Evolutionary conservation across 768 basidiomycete species (phyloP).

Genomic region (Lactifluus pinguis): DNA sequence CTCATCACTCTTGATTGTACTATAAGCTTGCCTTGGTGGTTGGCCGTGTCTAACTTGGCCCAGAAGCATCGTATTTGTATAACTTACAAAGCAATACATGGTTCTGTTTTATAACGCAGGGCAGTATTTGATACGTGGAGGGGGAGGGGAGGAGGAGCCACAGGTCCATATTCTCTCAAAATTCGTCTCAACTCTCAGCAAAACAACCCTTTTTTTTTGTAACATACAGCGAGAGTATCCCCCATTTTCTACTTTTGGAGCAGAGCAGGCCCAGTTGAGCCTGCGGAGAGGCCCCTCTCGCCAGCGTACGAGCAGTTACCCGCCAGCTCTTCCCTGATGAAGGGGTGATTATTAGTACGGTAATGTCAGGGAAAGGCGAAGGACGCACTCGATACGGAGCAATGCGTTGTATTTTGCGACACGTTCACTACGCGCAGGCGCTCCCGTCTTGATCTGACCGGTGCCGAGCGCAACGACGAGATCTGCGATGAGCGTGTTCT

Average conservation of each 20-base stretch:
- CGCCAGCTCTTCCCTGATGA: constrained; percentile 65
- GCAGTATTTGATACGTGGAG: background rate
- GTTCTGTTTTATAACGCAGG: constrained; percentile 1
- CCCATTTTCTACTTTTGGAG: constrained; percentile 45
- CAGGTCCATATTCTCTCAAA: background rate
- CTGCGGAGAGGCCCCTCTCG: constrained; percentile 70
- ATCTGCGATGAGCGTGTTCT: constrained; percentile 95
- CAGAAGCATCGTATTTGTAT: background rate
- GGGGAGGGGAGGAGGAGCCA: background rate
- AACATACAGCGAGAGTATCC: background rate
- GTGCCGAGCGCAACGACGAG: constrained; percentile 86
- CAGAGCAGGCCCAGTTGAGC: constrained; percentile 61
- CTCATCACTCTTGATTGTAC: too few species aligned
- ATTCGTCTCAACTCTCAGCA: background rate
- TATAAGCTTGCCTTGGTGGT: background rate
- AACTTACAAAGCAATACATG: background rate
- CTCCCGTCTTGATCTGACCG: constrained; percentile 98
- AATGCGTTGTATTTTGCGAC: constrained; percentile 90
- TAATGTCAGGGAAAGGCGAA: constrained; percentile 2
- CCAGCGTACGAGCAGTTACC: constrained; percentile 65
- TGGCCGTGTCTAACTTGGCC: background rate
- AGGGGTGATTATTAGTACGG: constrained; percentile 14
- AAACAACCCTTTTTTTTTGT: background rate
- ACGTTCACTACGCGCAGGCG: constrained; percentile 92
- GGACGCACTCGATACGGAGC: constrained; percentile 79